Percentiles rank a stretch among this genome's conserved stretches.
phyloP scores from a whole-genome alignment of 1,284 basidiomycete species.

The Sphaerobolus stellatus region DNA sequence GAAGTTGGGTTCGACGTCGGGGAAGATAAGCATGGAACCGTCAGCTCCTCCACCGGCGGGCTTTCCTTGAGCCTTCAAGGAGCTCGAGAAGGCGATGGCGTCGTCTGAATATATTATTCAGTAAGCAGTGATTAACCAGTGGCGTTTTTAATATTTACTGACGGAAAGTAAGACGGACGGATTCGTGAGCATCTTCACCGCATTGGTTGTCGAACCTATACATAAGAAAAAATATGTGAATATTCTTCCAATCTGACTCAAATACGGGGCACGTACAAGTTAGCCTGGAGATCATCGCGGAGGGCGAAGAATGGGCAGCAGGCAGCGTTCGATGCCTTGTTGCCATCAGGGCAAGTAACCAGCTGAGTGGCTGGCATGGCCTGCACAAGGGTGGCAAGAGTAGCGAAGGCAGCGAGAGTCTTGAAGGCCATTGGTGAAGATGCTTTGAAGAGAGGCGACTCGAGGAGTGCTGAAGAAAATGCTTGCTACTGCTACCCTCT shows the following conservation, averaged over 20 bases:
- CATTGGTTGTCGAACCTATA: slow-evolving; percentile 9
- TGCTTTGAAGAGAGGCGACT: too few relatives aligned
- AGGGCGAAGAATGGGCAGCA: slow-evolving; percentile 14
- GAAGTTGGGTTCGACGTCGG: not conserved
- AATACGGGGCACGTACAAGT: slow-evolving; percentile 2
- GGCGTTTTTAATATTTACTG: too few relatives aligned
- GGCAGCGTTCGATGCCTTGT: slow-evolving; percentile 1
- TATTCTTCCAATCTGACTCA: not conserved
- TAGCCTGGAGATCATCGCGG: slow-evolving; percentile 12
- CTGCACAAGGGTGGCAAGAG: slow-evolving; percentile 15
- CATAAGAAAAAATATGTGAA: not conserved
- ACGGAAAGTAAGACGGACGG: slow-evolving; percentile 23
- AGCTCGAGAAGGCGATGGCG: slow-evolving; percentile 15
- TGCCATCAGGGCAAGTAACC: slow-evolving; percentile 3
- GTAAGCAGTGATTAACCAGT: too few relatives aligned
- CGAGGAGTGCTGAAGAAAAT: too few relatives aligned
- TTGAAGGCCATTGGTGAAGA: slow-evolving; percentile 34
- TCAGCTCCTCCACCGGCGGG: slow-evolving; percentile 21
- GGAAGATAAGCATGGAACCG: not conserved
- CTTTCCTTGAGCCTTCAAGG: not conserved
- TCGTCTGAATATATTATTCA: slow-evolving; percentile 11
- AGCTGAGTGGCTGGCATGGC: slow-evolving; percentile 4
- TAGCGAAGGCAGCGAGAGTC: slow-evolving; percentile 21
- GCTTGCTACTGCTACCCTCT: too few relatives aligned
- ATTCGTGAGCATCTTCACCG: slow-evolving; percentile 15